A percentile compares a stretch with the other conserved stretches of the same genome.
Evolutionary conservation across 805 yeast species (phyloP).

Genomic region (Cyberlindnera xishuangbannaensis): DNA sequence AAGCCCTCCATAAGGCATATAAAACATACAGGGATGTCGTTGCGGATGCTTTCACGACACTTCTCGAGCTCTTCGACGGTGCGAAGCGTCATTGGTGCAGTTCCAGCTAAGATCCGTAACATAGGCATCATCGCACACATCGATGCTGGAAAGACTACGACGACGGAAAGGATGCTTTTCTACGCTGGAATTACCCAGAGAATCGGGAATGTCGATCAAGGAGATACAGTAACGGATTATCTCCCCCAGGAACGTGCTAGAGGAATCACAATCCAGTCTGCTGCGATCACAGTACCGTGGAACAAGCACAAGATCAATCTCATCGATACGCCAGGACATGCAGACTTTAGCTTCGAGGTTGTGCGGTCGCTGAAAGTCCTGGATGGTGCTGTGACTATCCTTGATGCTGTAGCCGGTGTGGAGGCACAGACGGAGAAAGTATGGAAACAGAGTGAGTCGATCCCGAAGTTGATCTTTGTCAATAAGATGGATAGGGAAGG

Average conservation of each 20-base stretch:
- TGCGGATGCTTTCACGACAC: constrained; percentile 5
- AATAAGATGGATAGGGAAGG: constrained; percentile 97
- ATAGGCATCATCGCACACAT: constrained; percentile 98
- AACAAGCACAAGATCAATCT: constrained; percentile 67
- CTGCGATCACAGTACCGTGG: constrained; percentile 93
- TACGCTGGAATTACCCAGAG: constrained; percentile 75
- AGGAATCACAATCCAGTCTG: constrained; percentile 95
- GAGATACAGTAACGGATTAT: constrained; percentile 94
- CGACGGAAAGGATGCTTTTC: constrained; percentile 93
- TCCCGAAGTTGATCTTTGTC: constrained; percentile 76
- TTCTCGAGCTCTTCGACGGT: neutral
- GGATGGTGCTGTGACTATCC: constrained; percentile 89
- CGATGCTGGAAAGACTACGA: constrained; percentile 98
- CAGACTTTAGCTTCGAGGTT: constrained; percentile 95
- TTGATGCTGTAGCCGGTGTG: constrained; percentile 97
- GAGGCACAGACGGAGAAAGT: constrained; percentile 98
- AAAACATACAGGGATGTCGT: constrained; percentile 1
- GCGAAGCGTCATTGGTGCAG: neutral
- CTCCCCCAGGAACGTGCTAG: constrained; percentile 84
- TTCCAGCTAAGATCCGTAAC: constrained; percentile 50
- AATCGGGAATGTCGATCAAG: constrained; percentile 92
- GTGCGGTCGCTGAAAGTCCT: constrained; percentile 81
- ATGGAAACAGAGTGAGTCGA: constrained; percentile 78
- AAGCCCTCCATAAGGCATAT: neutral
- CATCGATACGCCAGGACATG: constrained; percentile 98